Base-by-base conservation (phyloP, 1,284 basidiomycete species). In the Apiotrichum montevideense region DNA sequence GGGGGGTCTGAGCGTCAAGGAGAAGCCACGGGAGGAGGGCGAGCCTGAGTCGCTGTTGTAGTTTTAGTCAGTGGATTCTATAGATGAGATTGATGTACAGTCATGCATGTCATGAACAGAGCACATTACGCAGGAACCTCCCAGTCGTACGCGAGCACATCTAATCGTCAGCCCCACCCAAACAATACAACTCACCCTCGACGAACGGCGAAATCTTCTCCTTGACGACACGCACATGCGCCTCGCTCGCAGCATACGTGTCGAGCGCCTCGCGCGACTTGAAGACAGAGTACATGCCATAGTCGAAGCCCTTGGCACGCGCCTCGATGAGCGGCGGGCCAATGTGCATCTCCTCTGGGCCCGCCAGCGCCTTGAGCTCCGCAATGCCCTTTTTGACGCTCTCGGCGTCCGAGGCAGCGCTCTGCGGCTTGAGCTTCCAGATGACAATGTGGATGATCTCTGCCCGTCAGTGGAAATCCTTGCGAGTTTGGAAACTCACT, bases 71-170 rank as follows among this genome's bases (percentile, higher is more conserved):
- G 7, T 8, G 37, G 13, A 39, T 39, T 7, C 7, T 39, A 13
- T 39, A 39, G 37, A 39, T 39, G 13, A 8, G 37, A 39, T 39
- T 13, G 13, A 7, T 7, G 8, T 39, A 7, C 8, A 39, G 13
- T 39, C 37, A 39, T 39, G 37, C 37, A 39, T 13, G 7, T 32
- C 37, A 44, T 13, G 13, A 35, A 21, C 35, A 34, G n/a, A 34
- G 52, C 21, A 21, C 21, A 21, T 57, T 68, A 69, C 49, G 70
- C 63, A 29, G 69, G 60, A 9, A 76, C 58, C 66, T 76, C 75
- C 52, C 74, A 75, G 62, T 77, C 75, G 64, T 77, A 77, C n/a
- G 75, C 75, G 50, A 77, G 35, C 50, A 72, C 58, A 46, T 74
- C 75, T 71, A 44, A 10, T 6, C 7, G 43, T 46, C 43, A 46